Percentiles rank a stretch among this genome's conserved stretches.
These are phyloP conservation scores for Cordyceps militaris DNA, from an alignment of 2,329 filamentous ascomycete genomes.

Conservation along the genomic window DNA sequence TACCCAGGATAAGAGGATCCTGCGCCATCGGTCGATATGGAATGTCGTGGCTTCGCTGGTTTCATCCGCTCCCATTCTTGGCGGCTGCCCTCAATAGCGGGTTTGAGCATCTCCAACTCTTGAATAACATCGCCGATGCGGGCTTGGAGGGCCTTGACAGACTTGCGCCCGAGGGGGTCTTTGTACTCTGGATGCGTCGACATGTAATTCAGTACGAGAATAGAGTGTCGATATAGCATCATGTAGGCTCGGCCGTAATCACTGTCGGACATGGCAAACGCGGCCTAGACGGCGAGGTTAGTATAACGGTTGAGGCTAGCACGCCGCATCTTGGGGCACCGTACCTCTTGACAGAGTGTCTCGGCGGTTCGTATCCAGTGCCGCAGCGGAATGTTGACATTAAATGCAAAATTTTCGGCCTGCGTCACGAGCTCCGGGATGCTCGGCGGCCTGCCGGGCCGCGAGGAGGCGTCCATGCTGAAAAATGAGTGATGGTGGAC, in stretches of 20 bases:
- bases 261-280: conserved; percentile 76
- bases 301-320: too few relatives aligned
- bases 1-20: conserved; percentile 37
- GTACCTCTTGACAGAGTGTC: conserved; percentile 72
- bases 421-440: conserved; percentile 70
- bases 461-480: conserved; percentile 23
- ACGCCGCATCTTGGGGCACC: conserved; percentile 18
- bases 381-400: conserved; percentile 65
- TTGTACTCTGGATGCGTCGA: conserved; percentile 69
- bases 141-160: conserved; percentile 46
- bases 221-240: conserved; percentile 81
- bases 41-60: conserved; percentile 23
- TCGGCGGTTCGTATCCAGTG: conserved; percentile 78
- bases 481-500: background rate
- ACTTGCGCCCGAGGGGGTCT: conserved; percentile 55
- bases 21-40: conserved; percentile 16
- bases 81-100: conserved; percentile 64
- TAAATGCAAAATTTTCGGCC: conserved; percentile 77
- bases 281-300: conserved; percentile 49
- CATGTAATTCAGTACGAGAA: conserved; percentile 72
- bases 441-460: conserved; percentile 50
- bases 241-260: conserved; percentile 86
- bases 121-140: conserved; percentile 53
- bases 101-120: conserved; percentile 72
- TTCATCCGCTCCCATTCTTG: conserved; percentile 58